Evolutionary conservation across 768 basidiomycete species (phyloP).

Genomic region (Amanita pseudoporphyria): DNA sequence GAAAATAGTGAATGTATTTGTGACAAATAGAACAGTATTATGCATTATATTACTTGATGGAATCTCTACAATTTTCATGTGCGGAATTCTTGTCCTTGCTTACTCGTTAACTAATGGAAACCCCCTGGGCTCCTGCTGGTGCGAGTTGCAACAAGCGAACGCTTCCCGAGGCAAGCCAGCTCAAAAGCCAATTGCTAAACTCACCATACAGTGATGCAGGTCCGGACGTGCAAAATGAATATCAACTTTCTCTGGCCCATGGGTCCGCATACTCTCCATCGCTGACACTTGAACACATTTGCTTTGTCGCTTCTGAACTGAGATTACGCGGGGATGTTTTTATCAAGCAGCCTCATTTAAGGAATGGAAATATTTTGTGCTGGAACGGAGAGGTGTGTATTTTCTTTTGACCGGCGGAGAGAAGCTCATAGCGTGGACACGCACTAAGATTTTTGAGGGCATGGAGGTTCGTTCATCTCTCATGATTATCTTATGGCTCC

Average conservation of each 20-base stretch:
- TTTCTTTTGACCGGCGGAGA: background rate
- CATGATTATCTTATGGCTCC: background rate
- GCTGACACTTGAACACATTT: constrained; percentile 27
- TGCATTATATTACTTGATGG: too few species aligned
- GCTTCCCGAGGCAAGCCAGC: constrained; percentile 43
- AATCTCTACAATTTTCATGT: constrained; percentile 35
- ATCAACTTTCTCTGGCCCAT: background rate
- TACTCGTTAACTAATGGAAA: constrained; percentile 13
- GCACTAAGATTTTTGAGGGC: constrained; percentile 60
- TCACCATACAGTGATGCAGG: constrained; percentile 28
- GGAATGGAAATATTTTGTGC: constrained; percentile 53
- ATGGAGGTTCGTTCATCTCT: constrained; percentile 40
- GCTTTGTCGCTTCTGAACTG: constrained; percentile 54
- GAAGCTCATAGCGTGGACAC: background rate
- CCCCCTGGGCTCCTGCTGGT: constrained; percentile 8
- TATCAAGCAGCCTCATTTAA: constrained; percentile 60
- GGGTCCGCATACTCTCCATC: background rate
- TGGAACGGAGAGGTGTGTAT: constrained; percentile 75
- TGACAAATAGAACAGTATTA: too few species aligned
- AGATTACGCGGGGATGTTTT: constrained; percentile 51
- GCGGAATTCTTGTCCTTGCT: constrained; percentile 56
- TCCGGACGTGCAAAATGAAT: constrained; percentile 47
- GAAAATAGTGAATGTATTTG: too few species aligned
- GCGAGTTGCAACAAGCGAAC: constrained; percentile 38
- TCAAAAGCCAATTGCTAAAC: constrained; percentile 2